phyloP scores from a whole-genome alignment of 208 protist genomes.

The Kentomonas sorsogonicus region DNA sequence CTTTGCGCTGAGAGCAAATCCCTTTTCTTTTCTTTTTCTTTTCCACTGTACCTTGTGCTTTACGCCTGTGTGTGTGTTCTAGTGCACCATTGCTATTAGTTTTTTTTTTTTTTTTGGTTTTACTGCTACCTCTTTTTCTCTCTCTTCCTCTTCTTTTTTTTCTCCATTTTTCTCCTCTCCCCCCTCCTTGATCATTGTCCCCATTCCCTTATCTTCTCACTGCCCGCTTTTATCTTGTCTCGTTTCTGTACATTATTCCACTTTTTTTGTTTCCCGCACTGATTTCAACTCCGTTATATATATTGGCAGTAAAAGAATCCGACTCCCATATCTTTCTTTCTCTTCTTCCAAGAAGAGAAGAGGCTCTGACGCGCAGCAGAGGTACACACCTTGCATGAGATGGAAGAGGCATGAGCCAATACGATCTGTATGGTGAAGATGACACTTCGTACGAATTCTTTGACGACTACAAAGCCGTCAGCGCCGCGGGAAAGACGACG shows the following conservation, averaged over 20 bases:
- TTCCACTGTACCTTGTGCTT: not conserved
- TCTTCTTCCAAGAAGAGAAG: not conserved
- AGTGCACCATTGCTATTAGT: not conserved
- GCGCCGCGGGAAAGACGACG: too few relatives aligned
- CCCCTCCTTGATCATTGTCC: conserved; percentile 13
- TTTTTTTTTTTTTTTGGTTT: not conserved
- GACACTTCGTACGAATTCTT: too few relatives aligned
- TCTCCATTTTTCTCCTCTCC: conserved; percentile 10
- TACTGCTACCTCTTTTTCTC: not conserved
- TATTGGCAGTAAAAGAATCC: not conserved
- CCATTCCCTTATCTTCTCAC: not conserved
- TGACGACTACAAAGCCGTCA: too few relatives aligned
- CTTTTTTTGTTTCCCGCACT: not conserved
- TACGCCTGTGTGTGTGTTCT: not conserved
- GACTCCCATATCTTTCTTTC: not conserved
- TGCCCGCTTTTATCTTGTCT: too few relatives aligned
- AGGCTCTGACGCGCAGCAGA: too few relatives aligned
- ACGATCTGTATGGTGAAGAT: too few relatives aligned
- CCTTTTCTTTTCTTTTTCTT: conserved; percentile 19
- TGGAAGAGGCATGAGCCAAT: too few relatives aligned
- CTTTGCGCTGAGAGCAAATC: too few relatives aligned
- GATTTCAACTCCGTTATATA: not conserved
- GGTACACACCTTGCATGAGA: too few relatives aligned
- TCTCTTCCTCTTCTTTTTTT: conserved; percentile 2
- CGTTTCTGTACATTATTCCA: too few relatives aligned